Base-by-base conservation (phyloP, 805 yeast species). In the Tetrapisispora iriomotensis region DNA sequence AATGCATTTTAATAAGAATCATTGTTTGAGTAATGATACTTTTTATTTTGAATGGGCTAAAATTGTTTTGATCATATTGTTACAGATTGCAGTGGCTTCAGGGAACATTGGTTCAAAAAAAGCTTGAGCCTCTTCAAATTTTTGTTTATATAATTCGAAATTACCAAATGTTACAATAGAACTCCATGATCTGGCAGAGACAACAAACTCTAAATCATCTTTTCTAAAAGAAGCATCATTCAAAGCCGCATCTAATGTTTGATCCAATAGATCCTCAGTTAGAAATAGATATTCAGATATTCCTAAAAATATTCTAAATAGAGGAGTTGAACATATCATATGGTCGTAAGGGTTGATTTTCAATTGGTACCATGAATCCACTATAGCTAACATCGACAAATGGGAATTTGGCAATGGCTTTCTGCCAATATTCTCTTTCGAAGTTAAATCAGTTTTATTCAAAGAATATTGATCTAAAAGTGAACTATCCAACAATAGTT, bases 291-390 rank as follows among this genome's bases (percentile, higher is more conserved):
- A 90, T 57, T 92, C 96, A 0, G 95, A 76, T 19, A 92, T 96
- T 33, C 97, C 97, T 29, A 92, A 68, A 62, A 92, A 86, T 29
- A 92, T 86, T 56, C 97, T 72, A 57, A 90, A 92, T 23, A 82
- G 57, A 10, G 98, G 98, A 0, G 98, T 92, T 1, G 96, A 84
- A 56, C 97, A 90, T 43, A 90, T 88, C 64, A 90, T 88, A 61
- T 92, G 98, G 58, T 90, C 96, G 55, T 92, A 90, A 4, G 98
- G 98, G 26, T 82, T 80, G 30, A 92, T 86, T 1, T 81, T 82
- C 31, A 85, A 63, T 46, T 78, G 79, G 52, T 72, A 75, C 98
- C 98, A 92, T 54, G 92, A 79, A 61, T 92, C 97, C 2, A 85
- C 97, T 34, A 92, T 87, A 1, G 94, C 94, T 40, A 92, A 63